Conservation (phyloP, 2,329 filamentous ascomycete species). For the Atkinsonella hypoxylon region DNA sequence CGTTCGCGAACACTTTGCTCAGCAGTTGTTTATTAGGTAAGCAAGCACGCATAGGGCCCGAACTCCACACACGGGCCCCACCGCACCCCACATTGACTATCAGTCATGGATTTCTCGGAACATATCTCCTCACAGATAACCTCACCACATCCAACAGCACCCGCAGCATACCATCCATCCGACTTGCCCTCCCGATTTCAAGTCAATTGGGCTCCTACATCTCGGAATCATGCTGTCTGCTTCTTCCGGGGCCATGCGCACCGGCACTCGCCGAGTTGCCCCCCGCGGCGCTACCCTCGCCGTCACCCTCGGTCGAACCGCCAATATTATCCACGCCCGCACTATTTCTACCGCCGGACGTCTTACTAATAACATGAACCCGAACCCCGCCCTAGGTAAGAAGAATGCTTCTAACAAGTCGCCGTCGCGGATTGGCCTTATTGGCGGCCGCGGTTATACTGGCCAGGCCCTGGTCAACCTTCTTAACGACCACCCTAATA, state of each 20-base stretch:
- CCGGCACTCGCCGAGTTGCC: not conserved
- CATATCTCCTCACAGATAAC: too few species aligned
- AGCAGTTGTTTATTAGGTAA: too few species aligned
- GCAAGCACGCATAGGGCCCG: too few species aligned
- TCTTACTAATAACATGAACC: not conserved
- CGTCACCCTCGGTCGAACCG: not conserved
- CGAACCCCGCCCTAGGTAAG: not conserved
- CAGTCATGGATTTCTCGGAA: too few species aligned
- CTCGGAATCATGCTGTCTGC: not conserved
- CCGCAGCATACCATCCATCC: not conserved
- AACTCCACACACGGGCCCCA: too few species aligned
- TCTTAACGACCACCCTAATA: constrained; percentile 74
- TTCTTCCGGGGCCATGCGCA: not conserved
- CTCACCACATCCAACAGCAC: not conserved
- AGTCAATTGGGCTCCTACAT: not conserved
- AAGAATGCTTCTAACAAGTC: not conserved
- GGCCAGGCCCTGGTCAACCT: constrained; percentile 62
- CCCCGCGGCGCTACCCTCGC: not conserved
- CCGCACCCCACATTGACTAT: too few species aligned
- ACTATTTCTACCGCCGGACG: not conserved
- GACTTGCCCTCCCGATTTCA: not conserved
- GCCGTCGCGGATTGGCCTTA: not conserved
- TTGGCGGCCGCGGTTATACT: constrained; percentile 60
- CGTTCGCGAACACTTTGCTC: too few species aligned
- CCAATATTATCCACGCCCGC: not conserved